Percentiles rank a stretch among this genome's conserved stretches.
Evolutionary conservation across 306 rosid species (phyloP).

Genomic region (Cicer bijugum): DNA sequence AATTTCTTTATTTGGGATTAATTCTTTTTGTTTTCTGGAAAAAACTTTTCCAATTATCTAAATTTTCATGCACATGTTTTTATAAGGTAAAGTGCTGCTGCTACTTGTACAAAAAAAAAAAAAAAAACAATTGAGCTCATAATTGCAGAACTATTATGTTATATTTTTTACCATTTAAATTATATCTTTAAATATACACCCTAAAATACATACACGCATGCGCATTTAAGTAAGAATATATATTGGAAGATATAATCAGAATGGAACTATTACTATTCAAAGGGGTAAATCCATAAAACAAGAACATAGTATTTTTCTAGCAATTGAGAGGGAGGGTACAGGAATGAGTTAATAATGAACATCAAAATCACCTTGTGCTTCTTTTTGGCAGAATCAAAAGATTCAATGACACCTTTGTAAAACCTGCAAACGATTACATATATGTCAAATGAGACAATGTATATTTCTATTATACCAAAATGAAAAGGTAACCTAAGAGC

Average conservation of each 20-base stretch:
- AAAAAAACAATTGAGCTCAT: not conserved
- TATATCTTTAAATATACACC: slow-evolving; percentile 1
- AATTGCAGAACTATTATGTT: not conserved
- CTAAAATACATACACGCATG: not conserved
- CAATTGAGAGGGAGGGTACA: not conserved
- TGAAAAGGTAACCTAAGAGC: slow-evolving; percentile 16
- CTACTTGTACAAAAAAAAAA: not conserved
- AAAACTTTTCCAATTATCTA: slow-evolving; percentile 4
- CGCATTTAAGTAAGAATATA: not conserved
- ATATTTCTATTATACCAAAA: slow-evolving; percentile 13
- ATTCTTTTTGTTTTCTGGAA: not conserved
- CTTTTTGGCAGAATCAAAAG: slow-evolving; percentile 64
- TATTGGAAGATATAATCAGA: not conserved
- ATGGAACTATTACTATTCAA: slow-evolving; percentile 11
- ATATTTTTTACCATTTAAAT: slow-evolving; percentile 10
- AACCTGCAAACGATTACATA: slow-evolving; percentile 60
- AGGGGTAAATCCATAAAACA: not conserved
- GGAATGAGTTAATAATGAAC: slow-evolving; percentile 17
- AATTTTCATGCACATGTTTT: not conserved
- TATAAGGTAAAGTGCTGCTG: not conserved
- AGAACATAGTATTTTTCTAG: not conserved
- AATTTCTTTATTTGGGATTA: not conserved
- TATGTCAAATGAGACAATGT: slow-evolving; percentile 21
- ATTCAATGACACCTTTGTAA: slow-evolving; percentile 68
- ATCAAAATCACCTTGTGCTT: slow-evolving; percentile 75